phyloP scores from a whole-genome alignment of 495 filamentous ascomycete genomes.

The Xylaria grammica region DNA sequence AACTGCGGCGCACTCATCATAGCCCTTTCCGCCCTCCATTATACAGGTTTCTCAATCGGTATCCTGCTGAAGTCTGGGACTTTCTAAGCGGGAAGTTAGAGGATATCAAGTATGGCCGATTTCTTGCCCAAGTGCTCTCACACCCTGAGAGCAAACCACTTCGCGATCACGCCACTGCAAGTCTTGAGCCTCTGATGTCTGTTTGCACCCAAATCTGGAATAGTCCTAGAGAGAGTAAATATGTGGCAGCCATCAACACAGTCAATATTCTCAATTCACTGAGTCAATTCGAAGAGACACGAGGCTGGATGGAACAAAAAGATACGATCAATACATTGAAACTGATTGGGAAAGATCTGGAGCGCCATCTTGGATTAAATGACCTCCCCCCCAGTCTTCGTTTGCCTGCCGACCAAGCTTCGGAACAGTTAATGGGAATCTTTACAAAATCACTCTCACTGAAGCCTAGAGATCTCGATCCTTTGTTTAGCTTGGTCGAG shows the following conservation, averaged over 20 bases:
- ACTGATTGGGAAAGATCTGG: constrained; percentile 77
- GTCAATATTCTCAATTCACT: constrained; percentile 84
- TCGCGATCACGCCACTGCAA: constrained; percentile 72
- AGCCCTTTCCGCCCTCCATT: constrained; percentile 92
- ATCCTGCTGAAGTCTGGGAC: constrained; percentile 83
- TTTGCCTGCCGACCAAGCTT: constrained; percentile 85
- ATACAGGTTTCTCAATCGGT: constrained; percentile 93
- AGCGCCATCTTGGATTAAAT: constrained; percentile 71
- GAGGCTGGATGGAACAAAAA: constrained; percentile 79
- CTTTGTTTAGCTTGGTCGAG: constrained; percentile 84
- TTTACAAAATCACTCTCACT: constrained; percentile 78
- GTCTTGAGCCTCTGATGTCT: constrained; percentile 71
- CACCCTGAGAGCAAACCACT: constrained; percentile 76
- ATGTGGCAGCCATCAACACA: constrained; percentile 80
- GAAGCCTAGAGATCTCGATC: constrained; percentile 79
- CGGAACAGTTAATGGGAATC: constrained; percentile 86
- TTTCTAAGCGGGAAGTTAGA: constrained; percentile 77
- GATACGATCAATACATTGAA: constrained; percentile 69
- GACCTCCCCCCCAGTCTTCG: constrained; percentile 72
- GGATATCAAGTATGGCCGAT: constrained; percentile 87
- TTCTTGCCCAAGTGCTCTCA: constrained; percentile 87
- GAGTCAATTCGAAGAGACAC: constrained; percentile 61
- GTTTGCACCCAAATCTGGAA: constrained; percentile 64
- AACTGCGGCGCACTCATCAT: constrained; percentile 84
- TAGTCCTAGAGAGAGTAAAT: constrained; percentile 66